Conservation (phyloP, 1,284 basidiomycete species). For the Tilletia walkeri region DNA sequence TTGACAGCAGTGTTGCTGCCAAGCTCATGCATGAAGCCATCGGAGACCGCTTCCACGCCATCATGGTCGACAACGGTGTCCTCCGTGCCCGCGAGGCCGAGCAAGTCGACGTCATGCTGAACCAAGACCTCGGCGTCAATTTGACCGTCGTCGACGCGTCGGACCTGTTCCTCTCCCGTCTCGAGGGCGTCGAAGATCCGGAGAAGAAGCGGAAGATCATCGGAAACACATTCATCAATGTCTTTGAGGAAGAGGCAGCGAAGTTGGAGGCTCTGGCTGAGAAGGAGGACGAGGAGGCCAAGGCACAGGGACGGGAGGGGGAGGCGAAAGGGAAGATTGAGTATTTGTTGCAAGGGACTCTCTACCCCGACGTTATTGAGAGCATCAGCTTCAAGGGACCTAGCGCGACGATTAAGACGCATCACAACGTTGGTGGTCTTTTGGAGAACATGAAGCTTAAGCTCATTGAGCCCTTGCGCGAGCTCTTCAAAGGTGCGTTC, state of each 20-base stretch:
- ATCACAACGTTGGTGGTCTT: conserved; percentile 97
- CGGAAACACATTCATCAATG: conserved; percentile 97
- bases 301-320: conserved; percentile 56
- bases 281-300: conserved; percentile 66
- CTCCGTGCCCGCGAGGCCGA: conserved; percentile 84
- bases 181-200: conserved; percentile 89
- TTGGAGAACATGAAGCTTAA: conserved; percentile 98
- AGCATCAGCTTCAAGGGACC: conserved; percentile 99
- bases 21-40: conserved; percentile 99
- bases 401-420: conserved; percentile 98
- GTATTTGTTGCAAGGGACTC: conserved; percentile 95
- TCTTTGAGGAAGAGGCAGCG: conserved; percentile 89
- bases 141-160: conserved; percentile 94
- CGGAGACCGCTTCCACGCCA: conserved; percentile 92
- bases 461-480: conserved; percentile 93
- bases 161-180: conserved; percentile 83
- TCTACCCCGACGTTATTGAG: conserved; percentile 99
- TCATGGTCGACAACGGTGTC: conserved; percentile 99
- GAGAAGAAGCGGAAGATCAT: conserved; percentile 98
- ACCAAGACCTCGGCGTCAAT: conserved; percentile 90
- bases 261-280: conserved; percentile 85
- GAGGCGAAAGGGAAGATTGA: conserved; percentile 74
- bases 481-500: conserved; percentile 88
- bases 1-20: conserved; percentile 96
- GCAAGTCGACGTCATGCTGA: conserved; percentile 94